Conservation (phyloP, 495 filamentous ascomycete genomes). For the Annulohypoxylon moriforme region DNA sequence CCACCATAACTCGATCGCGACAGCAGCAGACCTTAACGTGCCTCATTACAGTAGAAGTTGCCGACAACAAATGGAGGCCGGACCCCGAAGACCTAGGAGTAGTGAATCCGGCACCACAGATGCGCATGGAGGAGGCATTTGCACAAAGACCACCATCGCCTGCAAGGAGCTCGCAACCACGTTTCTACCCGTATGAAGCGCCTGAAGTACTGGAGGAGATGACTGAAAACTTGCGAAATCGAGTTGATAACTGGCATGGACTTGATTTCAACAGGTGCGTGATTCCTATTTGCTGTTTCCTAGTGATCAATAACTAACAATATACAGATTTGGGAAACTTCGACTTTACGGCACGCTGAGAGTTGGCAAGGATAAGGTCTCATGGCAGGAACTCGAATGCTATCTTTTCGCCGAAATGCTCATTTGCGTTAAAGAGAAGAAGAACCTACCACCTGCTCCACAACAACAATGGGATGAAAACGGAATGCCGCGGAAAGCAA, state of each 20-base stretch:
- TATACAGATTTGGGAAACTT: slow-evolving; percentile 86
- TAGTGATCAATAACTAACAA: slow-evolving; percentile 16
- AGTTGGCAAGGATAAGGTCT: slow-evolving; percentile 95
- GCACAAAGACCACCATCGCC: slow-evolving; percentile 62
- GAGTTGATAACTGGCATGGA: slow-evolving; percentile 98
- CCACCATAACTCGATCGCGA: slow-evolving; percentile 88
- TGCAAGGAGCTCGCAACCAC: slow-evolving; percentile 58
- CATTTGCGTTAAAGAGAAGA: slow-evolving; percentile 99
- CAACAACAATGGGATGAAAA: slow-evolving; percentile 73
- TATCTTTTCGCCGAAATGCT: slow-evolving; percentile 99
- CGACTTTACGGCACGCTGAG: slow-evolving; percentile 90
- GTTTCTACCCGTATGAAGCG: slow-evolving; percentile 69
- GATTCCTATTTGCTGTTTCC: neutral
- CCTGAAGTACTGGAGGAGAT: slow-evolving; percentile 82
- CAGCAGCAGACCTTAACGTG: slow-evolving; percentile 97
- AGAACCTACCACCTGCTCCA: slow-evolving; percentile 55
- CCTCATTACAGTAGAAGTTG: slow-evolving; percentile 92
- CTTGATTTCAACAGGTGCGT: slow-evolving; percentile 89
- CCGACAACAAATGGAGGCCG: slow-evolving; percentile 90
- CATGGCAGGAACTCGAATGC: slow-evolving; percentile 98
- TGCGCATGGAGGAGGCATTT: slow-evolving; percentile 60
- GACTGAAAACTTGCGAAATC: slow-evolving; percentile 83
- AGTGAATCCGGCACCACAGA: slow-evolving; percentile 60
- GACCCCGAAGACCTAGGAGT: slow-evolving; percentile 84
- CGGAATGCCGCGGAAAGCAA: slow-evolving; percentile 69